Percentiles rank a stretch among this genome's conserved stretches.
These are phyloP conservation scores for Boletus eberwhitei DNA, from an alignment of 768 basidiomycete genomes.

Conservation along the genomic window DNA sequence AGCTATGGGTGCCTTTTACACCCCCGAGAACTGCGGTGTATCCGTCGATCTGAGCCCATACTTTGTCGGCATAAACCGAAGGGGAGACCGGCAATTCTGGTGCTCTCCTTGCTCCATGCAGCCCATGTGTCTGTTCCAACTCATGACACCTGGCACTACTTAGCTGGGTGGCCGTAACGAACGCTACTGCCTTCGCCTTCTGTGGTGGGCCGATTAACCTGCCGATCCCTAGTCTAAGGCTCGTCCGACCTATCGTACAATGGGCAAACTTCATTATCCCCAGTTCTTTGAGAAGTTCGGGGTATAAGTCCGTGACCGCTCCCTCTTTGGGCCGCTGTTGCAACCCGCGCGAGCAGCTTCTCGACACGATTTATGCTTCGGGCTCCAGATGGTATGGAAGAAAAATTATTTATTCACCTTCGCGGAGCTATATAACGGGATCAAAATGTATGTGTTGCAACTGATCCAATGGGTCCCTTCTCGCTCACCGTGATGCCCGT, in stretches of 20 bases:
- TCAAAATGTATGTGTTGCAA: neutral
- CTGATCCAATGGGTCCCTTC: neutral
- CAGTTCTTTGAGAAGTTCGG: neutral
- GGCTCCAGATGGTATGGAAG: neutral
- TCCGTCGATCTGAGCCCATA: neutral
- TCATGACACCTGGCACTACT: neutral
- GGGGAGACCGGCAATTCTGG: neutral
- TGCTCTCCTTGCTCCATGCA: neutral
- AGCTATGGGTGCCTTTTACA: neutral
- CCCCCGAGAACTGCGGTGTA: neutral
- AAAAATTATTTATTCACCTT: neutral
- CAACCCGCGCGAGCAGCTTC: neutral
- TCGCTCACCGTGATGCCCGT: neutral
- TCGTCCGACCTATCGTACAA: neutral
- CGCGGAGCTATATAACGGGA: neutral
- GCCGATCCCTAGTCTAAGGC: neutral
- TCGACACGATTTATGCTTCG: neutral
- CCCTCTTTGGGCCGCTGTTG: neutral
- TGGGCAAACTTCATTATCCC: neutral
- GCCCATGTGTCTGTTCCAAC: neutral
- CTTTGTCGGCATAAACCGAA: neutral
- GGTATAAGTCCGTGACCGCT: neutral
- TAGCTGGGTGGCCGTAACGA: neutral
- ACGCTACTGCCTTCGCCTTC: neutral
- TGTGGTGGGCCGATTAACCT: neutral